Evolutionary conservation across 140 eudicot species (phyloP).

Genomic region (Flaveria floridana): DNA sequence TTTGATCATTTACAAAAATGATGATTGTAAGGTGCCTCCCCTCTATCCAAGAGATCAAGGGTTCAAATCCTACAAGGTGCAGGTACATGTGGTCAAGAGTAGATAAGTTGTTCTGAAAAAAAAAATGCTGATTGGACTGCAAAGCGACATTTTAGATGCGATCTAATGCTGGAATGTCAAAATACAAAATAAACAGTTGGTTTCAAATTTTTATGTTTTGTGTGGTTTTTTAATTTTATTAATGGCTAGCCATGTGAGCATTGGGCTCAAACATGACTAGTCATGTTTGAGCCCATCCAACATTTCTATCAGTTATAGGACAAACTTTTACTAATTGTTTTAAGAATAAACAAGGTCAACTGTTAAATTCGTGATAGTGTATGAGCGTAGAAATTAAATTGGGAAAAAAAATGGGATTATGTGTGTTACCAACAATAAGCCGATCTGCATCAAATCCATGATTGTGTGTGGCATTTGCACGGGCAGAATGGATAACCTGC

Average conservation of each 20-base stretch:
- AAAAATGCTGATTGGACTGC: neutral
- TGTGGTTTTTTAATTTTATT: too few species aligned
- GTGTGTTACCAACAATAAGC: conserved; percentile 43
- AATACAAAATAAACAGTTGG: too few species aligned
- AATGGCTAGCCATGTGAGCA: neutral
- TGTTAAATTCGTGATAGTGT: neutral
- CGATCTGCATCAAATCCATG: conserved; percentile 80
- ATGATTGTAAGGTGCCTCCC: neutral
- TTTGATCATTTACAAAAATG: neutral
- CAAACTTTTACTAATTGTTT: neutral
- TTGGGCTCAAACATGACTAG: neutral
- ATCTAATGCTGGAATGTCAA: neutral
- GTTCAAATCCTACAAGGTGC: too few species aligned
- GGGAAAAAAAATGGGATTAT: neutral
- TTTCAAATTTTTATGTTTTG: too few species aligned
- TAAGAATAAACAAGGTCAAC: neutral
- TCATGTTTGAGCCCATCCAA: neutral
- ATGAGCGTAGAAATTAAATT: neutral
- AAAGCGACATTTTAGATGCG: neutral
- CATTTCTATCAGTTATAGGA: neutral
- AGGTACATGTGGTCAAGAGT: too few species aligned
- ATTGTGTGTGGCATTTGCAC: conserved; percentile 96
- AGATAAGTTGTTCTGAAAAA: too few species aligned
- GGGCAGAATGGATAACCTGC: conserved; percentile 95
- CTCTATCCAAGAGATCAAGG: too few species aligned